Evolutionary conservation across 805 yeast genomes (phyloP), one percentile per base, ranked within the genome.

Genomic region (Kodamaea lidongshanica): DNA sequence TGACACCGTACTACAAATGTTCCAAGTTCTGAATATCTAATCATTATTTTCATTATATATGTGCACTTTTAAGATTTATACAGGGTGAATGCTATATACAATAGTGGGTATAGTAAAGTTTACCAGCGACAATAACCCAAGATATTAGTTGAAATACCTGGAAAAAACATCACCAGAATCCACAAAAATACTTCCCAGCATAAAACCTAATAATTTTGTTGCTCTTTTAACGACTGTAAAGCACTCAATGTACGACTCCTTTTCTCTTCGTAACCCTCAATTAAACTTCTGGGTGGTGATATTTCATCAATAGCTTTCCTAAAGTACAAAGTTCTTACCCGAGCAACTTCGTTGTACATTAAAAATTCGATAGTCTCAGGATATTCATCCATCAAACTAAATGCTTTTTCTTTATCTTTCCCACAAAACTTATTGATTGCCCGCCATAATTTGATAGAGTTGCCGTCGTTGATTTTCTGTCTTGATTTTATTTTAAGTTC

Each of bases 311-410:
- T 41, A 11, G 38, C 39, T 6, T 28, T 28, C 12, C 61, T 42
- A 40, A 59, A 58, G 9, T 31, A 30, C 28, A 33, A 35, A 16
- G 38, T 24, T 9, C 52, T 43, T 4, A 37, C 33, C 27, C 49
- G 38, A 11, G 48, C 41, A 7, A 37, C 38, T 10, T 41, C 43
- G 24, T 44, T 46, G 30, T 40, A 41, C 18, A 52, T 29, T 25
- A 59, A 40, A 26, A 40, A 55, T 37, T 56, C 62, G 21, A 61
- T 43, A 5, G 62, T 48, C 16, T 45, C 48, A 6, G 66, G 67
- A 32, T 38, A 61, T 23, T 50, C 39, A 28, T 59, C 61, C 52
- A 54, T 53, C 28, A 60, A 39, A 15, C 35, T 30, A 30, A 50
- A 59, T 11, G 58, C 56, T 16, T 40, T 30, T 5, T 14, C 27